Percentiles rank a stretch among this genome's conserved stretches.
Evolutionary conservation across 768 basidiomycete species (phyloP).

Genomic region (Suillus spraguei): DNA sequence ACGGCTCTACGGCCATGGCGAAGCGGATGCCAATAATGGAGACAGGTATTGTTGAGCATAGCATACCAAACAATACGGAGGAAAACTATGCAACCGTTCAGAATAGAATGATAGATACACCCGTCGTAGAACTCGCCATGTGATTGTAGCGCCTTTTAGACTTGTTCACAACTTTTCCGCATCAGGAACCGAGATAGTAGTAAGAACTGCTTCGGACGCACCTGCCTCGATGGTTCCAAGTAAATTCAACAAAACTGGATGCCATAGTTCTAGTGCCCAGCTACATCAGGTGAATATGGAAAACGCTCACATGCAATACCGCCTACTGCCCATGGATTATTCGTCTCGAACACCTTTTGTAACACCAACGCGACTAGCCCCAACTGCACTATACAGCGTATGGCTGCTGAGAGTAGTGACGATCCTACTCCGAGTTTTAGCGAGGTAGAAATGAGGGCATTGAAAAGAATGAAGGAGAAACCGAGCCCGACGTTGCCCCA

Average conservation of each 20-base stretch:
- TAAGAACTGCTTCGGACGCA: constrained; percentile 33
- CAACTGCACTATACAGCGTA: too few species aligned
- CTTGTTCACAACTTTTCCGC: constrained; percentile 68
- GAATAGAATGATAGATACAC: neutral
- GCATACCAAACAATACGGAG: constrained; percentile 65
- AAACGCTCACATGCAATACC: constrained; percentile 66
- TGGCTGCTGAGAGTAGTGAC: constrained; percentile 67
- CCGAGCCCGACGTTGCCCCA: constrained; percentile 81
- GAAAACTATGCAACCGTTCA: constrained; percentile 49
- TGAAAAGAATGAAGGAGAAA: constrained; percentile 73
- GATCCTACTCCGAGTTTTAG: constrained; percentile 71
- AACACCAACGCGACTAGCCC: constrained; percentile 74
- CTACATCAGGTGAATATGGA: neutral
- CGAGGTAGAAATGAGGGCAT: constrained; percentile 62
- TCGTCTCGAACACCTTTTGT: constrained; percentile 73
- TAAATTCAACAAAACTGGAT: constrained; percentile 65
- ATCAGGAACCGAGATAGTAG: neutral
- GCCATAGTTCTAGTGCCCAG: neutral
- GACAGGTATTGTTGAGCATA: constrained; percentile 77
- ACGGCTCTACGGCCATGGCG: constrained; percentile 75
- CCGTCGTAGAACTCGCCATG: constrained; percentile 55
- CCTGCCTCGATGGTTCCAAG: constrained; percentile 81
- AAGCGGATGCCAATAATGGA: constrained; percentile 75
- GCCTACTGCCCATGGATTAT: constrained; percentile 74
- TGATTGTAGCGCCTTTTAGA: constrained; percentile 68